Evolutionary conservation across 768 basidiomycete species (phyloP).

Genomic region (Mycena olivaceomarginata): DNA sequence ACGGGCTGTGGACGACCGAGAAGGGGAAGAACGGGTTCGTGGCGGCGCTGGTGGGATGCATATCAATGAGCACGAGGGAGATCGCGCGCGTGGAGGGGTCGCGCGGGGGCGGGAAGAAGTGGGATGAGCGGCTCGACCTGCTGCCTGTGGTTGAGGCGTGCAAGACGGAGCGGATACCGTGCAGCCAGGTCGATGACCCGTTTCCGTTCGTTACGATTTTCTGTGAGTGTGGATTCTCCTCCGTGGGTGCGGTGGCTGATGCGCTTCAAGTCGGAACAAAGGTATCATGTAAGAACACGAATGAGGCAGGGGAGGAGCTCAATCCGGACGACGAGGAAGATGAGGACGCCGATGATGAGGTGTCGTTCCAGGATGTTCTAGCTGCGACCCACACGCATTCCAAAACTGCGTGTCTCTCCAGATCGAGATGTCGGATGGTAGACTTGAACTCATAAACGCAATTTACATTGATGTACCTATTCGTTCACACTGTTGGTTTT

Average conservation of each 20-base stretch:
- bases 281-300: neutral
- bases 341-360: conserved; percentile 26
- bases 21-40: conserved; percentile 39
- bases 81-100: conserved; percentile 40
- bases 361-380: conserved; percentile 24
- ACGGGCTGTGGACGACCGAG: conserved; percentile 47
- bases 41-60: conserved; percentile 40
- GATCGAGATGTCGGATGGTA: neutral
- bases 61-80: conserved; percentile 32
- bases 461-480: neutral
- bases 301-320: neutral
- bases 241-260: neutral
- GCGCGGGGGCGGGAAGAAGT: conserved; percentile 10
- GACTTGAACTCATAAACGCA: neutral
- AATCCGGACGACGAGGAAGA: conserved; percentile 8
- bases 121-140: conserved; percentile 22
- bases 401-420: neutral
- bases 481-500: no score
- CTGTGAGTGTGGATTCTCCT: conserved; percentile 22
- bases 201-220: conserved; percentile 35
- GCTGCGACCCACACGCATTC: conserved; percentile 27
- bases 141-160: conserved; percentile 31
- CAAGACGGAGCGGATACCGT: conserved; percentile 24
- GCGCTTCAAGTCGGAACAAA: conserved; percentile 26
- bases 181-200: conserved; percentile 18